Evolutionary conservation across 495 filamentous ascomycete genomes (phyloP), one percentile per base, ranked within the genome.

Genomic region (Aspergillus incahuasiensis): DNA sequence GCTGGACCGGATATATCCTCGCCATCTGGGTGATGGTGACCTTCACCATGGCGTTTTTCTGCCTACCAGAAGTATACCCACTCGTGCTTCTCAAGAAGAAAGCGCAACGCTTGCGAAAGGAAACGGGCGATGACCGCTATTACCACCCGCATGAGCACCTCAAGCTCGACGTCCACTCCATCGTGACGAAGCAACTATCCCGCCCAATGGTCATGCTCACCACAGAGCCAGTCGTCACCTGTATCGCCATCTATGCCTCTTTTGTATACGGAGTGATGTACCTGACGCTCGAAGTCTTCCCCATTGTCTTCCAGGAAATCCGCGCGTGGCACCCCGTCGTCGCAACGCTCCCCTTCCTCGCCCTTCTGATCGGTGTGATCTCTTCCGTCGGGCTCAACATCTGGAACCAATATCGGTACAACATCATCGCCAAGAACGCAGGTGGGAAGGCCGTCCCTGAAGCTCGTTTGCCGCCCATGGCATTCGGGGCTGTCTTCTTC

Each of bases 331-430:
- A 65, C 8, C 30, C 59, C 0, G 71, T 76, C 16, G 54, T 74
- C 5, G 69, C 68, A 6, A 62, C 69, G 12, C 63, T 83, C 64
- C 82, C 82, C 15, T 75, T 85, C 42, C 74, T 85, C 5, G 75
- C 78, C 25, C 72, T 74, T 11, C 68, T 75, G 16, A 48, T 83
- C 13, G 82, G 80, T 0, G 72, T 74, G 40, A 56, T 73, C 18
- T 41, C 79, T 11, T 75, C 68, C 7, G 64, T 72, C 0, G 62
- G 68, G 16, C 59, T 73, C 16, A 74, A 72, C 38, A 69, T 73
- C n/a, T 68, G 61, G 44, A 67, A 71, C 48, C 68, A 77, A n/a
- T 62, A 64, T 16, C 71, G 60, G 32, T 79, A 77, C 57, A 63
- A 66, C 32, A 64, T 64, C 6, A 63, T 67, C 41, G 61, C 76